Evolutionary conservation across 352 stramenopile genomes (phyloP), one percentile per base, ranked within the genome.

Genomic region (Pythium biforme): DNA sequence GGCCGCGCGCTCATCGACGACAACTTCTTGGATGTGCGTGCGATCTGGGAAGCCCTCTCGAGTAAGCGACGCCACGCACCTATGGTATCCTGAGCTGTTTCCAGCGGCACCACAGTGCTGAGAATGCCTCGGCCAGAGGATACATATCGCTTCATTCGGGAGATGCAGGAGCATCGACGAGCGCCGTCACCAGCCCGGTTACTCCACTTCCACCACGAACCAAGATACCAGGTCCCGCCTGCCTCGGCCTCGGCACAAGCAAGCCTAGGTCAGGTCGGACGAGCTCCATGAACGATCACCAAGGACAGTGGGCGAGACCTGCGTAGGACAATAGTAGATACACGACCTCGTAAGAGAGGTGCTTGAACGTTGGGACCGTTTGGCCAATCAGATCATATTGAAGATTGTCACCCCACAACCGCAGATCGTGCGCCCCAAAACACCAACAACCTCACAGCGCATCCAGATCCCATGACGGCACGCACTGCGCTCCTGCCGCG

Each of bases 1-100:
- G 79, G 79, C 10, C 69, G 75, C 33, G 73, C 62, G 11, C 75
- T 88, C 22, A 40, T 88, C 23, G 79, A 88, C 56, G 68, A 81
- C 55, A 65, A 88, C 57, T 86, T 70, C 69, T 70, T 55, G 39
- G 75, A 88, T 52, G 60, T 88, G 19, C 69, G 60, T 45, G 69
- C 64, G 64, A 75, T 83, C 23, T 86, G 76, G 78, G 46, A 19
- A 2, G 43, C 25, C 8, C 54, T 60, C 29, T 51, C 45, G 10
- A 51, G n/a, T 23, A 15, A 25, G 22, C 45, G 22, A 8, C 7
- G 22, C 23, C 45, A 49, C 22, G n/a, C 10, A 27, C 43, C 2
- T 8, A 37, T 11, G 14, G 31, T 37, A 37, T 37, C 31, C 22
- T n/a, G 27, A 51, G 45, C 20, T 33, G n/a, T n/a, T n/a, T n/a